Percentiles rank a stretch among this genome's conserved stretches.
phyloP scores from a whole-genome alignment of 164 flowering plant species.

The Dillenia suffruticosa region DNA sequence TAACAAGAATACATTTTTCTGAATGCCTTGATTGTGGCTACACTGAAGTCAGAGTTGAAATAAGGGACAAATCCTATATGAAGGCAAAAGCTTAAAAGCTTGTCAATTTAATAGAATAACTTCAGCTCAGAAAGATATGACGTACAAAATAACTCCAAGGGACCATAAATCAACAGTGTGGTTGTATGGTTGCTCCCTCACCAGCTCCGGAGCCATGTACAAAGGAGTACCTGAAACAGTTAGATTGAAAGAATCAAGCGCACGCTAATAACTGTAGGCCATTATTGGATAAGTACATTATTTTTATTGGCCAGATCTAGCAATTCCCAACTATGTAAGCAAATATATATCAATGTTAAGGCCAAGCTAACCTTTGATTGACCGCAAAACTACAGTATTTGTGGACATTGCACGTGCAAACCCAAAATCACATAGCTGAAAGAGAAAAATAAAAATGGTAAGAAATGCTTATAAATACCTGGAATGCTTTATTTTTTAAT shows the following conservation, averaged over 20 bases:
- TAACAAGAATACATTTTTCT: too few relatives aligned
- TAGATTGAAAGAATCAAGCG: background rate
- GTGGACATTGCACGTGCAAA: conserved; percentile 98
- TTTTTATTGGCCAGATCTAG: background rate
- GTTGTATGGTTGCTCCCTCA: conserved; percentile 95
- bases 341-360: background rate
- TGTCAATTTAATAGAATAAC: too few relatives aligned
- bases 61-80: background rate
- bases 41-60: background rate
- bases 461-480: too few relatives aligned
- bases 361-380: conserved; percentile 74
- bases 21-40: background rate
- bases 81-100: background rate
- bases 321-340: background rate
- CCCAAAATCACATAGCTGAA: conserved; percentile 98
- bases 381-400: conserved; percentile 91
- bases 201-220: conserved; percentile 99
- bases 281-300: background rate
- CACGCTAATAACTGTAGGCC: background rate
- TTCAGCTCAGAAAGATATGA: background rate
- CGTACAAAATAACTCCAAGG: conserved; percentile 97
- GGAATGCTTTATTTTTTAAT: too few relatives aligned
- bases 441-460: conserved; percentile 3
- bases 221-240: conserved; percentile 74
- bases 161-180: conserved; percentile 99